Percentiles rank a stretch among this genome's conserved stretches.
Conservation (phyloP, 1,139 yeast species). For the Candida sanyaensis region DNA sequence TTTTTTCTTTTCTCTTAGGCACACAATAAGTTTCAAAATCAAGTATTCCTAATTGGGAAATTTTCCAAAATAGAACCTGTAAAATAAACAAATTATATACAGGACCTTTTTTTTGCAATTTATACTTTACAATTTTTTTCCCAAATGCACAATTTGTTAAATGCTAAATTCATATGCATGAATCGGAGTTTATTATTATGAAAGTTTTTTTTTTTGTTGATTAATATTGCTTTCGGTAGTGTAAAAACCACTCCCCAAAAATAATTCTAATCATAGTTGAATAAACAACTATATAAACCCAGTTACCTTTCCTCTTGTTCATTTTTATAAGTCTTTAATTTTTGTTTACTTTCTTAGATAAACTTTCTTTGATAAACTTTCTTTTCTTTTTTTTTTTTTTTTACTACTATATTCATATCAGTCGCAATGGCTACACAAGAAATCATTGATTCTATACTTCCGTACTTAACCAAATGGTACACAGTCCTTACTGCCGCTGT, state of each 20-base stretch:
- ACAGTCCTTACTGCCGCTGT: slow-evolving; percentile 12
- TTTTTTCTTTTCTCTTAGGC: too few relatives aligned
- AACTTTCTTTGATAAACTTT: background rate
- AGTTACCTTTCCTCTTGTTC: background rate
- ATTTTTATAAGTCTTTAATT: too few relatives aligned
- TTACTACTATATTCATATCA: background rate
- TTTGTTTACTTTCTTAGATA: background rate
- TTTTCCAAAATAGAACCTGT: background rate
- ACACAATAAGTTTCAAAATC: too few relatives aligned
- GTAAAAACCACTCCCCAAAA: background rate
- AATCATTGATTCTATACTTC: slow-evolving; percentile 4
- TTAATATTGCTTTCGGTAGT: background rate
- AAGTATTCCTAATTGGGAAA: too few relatives aligned
- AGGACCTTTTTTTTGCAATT: too few relatives aligned
- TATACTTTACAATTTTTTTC: background rate
- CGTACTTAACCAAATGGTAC: slow-evolving; percentile 17
- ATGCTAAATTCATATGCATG: too few relatives aligned
- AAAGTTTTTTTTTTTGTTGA: background rate
- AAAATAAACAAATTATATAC: background rate
- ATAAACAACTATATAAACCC: background rate
- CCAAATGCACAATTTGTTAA: background rate
- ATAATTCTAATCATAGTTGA: background rate
- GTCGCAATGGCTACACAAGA: background rate
- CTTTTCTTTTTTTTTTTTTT: background rate
- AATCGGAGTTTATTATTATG: too few relatives aligned